phyloP scores from a whole-genome alignment of 345 rosid genomes.

The Viola odorata region DNA sequence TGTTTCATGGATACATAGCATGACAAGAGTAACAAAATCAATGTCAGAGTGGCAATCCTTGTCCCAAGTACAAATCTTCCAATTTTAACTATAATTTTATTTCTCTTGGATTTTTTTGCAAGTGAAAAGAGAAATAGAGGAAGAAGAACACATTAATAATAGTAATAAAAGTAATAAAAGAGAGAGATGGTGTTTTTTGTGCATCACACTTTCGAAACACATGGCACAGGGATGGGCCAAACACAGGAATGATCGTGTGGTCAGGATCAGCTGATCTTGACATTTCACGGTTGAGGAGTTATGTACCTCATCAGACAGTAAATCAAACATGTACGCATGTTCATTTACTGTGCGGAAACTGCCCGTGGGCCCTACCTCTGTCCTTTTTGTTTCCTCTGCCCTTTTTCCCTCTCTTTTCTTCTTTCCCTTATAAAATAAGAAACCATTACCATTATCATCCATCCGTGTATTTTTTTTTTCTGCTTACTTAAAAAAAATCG shows the following conservation, averaged over 20 bases:
- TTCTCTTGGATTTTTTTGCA: too few species aligned
- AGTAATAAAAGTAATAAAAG: too few species aligned
- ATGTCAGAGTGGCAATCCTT: not conserved
- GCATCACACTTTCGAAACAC: not conserved
- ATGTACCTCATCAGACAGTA: constrained; percentile 13
- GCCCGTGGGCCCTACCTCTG: too few species aligned
- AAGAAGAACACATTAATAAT: not conserved
- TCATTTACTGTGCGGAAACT: not conserved
- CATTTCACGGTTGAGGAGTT: constrained; percentile 9
- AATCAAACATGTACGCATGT: constrained; percentile 2
- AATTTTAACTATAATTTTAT: not conserved
- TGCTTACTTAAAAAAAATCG: too few species aligned
- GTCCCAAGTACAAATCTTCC: not conserved
- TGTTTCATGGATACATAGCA: not conserved
- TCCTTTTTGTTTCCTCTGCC: too few species aligned
- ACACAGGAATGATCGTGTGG: constrained; percentile 10
- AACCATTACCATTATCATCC: too few species aligned
- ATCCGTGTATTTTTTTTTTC: too few species aligned
- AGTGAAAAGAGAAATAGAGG: not conserved
- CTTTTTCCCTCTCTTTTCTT: too few species aligned
- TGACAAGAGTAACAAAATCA: not conserved
- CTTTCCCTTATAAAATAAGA: too few species aligned
- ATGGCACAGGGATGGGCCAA: not conserved
- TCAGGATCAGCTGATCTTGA: constrained; percentile 15
- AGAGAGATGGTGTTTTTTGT: not conserved